These are phyloP conservation scores for Nicotiana benthamiana DNA, from an alignment of 257 asterid genomes.

Conservation along the genomic window DNA sequence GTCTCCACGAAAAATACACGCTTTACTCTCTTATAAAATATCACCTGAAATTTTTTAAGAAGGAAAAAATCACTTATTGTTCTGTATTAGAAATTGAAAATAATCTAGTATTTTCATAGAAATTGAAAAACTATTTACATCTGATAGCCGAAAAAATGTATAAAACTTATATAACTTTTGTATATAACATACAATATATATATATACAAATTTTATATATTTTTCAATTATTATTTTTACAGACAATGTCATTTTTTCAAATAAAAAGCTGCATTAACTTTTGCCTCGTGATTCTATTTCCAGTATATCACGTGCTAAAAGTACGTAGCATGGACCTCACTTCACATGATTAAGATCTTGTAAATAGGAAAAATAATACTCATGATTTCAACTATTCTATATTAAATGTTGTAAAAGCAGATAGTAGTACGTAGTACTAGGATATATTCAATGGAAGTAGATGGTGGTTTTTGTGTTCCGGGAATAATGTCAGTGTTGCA, in stretches of 20 bases:
- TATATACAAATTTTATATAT: too few species aligned
- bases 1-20: slow-evolving; percentile 64
- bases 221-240: too few species aligned
- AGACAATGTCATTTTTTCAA: too few species aligned
- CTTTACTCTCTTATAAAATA: slow-evolving; percentile 75
- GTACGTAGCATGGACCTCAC: not conserved
- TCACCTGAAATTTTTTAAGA: slow-evolving; percentile 41
- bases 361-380: too few species aligned
- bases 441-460: not conserved
- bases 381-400: not conserved
- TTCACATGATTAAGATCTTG: too few species aligned
- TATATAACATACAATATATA: too few species aligned
- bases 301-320: not conserved
- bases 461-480: not conserved
- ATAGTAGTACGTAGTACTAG: not conserved
- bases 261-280: not conserved
- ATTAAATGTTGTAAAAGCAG: not conserved
- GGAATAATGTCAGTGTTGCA: not conserved
- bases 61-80: not conserved
- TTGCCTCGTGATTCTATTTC: too few species aligned
- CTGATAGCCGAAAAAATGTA: too few species aligned
- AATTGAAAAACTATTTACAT: too few species aligned
- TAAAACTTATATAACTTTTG: too few species aligned
- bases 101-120: not conserved
- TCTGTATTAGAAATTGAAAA: not conserved